Conservation (phyloP, 192 early-diverging fungal species). For the Coemansia sp. region DNA sequence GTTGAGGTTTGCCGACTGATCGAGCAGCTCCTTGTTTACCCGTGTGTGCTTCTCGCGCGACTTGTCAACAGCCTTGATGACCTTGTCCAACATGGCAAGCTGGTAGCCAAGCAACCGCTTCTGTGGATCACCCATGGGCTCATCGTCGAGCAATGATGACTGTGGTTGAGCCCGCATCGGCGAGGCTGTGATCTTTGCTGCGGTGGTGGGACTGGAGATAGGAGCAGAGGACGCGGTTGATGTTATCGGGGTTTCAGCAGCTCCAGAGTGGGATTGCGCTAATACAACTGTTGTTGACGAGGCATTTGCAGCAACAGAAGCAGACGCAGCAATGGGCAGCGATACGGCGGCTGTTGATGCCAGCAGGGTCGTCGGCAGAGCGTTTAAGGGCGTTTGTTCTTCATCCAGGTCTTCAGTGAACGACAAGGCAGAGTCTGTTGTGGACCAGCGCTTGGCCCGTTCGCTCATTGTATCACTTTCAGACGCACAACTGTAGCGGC, state of each 20-base stretch:
- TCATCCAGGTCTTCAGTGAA: conserved; percentile 1
- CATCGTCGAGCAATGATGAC: conserved; percentile 42
- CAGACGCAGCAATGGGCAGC: not conserved
- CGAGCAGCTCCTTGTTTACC: conserved; percentile 67
- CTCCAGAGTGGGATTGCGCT: not conserved
- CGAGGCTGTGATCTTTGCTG: not conserved
- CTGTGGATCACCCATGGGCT: conserved; percentile 50
- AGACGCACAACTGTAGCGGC: not conserved
- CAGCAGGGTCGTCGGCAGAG: not conserved
- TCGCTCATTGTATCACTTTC: conserved; percentile 10
- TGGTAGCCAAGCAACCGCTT: conserved; percentile 58
- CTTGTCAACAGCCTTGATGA: conserved; percentile 57
- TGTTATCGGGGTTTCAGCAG: not conserved
- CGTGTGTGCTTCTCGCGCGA: conserved; percentile 60
- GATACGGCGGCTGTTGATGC: not conserved
- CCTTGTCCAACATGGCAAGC: conserved; percentile 62
- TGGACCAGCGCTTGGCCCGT: conserved; percentile 14
- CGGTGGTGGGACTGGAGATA: not conserved
- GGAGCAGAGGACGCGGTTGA: conserved; percentile 10
- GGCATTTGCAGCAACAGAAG: not conserved
- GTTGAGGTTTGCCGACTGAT: conserved; percentile 67
- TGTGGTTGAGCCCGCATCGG: not conserved
- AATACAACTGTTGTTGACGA: not conserved
- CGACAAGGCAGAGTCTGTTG: conserved; percentile 9
- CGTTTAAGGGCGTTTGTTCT: conserved; percentile 10